Conservation (phyloP, 1,284 basidiomycete genomes). For the Stygiomarasmius scandens region DNA sequence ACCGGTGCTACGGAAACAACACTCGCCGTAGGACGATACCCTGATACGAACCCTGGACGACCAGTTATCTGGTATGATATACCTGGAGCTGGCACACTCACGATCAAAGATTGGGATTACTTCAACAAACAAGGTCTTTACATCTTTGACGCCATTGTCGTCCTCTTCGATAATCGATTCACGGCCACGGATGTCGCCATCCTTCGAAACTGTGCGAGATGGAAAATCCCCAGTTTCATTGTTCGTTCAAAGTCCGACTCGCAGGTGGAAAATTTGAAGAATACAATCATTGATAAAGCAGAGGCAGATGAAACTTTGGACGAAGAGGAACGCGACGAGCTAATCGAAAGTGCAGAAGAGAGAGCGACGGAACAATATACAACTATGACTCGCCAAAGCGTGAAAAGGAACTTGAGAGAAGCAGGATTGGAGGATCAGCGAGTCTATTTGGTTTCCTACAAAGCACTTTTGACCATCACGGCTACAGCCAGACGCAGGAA, state of each 20-base stretch:
- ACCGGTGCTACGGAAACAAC: constrained; percentile 17
- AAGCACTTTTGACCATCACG: constrained; percentile 18
- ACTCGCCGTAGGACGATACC: constrained; percentile 5
- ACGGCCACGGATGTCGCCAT: constrained; percentile 22
- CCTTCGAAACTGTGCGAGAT: constrained; percentile 29
- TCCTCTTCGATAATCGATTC: constrained; percentile 24
- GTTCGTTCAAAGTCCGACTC: constrained; percentile 41
- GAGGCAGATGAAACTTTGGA: constrained; percentile 31
- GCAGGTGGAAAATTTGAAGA: constrained; percentile 33
- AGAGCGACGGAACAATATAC: constrained; percentile 27
- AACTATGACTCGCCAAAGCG: constrained; percentile 28
- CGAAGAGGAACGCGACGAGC: too few species aligned
- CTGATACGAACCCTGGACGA: constrained; percentile 12
- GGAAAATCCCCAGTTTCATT: constrained; percentile 35
- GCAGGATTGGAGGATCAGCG: constrained; percentile 31
- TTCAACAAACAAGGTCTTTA: constrained; percentile 40
- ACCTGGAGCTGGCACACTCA: constrained; percentile 37
- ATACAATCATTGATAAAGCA: constrained; percentile 31
- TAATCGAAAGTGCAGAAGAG: too few species aligned
- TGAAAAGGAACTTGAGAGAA: constrained; percentile 29
- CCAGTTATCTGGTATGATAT: constrained; percentile 38
- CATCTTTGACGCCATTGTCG: constrained; percentile 37
- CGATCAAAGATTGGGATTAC: constrained; percentile 35
- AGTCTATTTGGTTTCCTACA: constrained; percentile 33
- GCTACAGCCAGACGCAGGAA: too few species aligned